These are phyloP conservation scores for Phytophthora megakarya DNA, from an alignment of 352 stramenopile genomes.

Conservation along the genomic window DNA sequence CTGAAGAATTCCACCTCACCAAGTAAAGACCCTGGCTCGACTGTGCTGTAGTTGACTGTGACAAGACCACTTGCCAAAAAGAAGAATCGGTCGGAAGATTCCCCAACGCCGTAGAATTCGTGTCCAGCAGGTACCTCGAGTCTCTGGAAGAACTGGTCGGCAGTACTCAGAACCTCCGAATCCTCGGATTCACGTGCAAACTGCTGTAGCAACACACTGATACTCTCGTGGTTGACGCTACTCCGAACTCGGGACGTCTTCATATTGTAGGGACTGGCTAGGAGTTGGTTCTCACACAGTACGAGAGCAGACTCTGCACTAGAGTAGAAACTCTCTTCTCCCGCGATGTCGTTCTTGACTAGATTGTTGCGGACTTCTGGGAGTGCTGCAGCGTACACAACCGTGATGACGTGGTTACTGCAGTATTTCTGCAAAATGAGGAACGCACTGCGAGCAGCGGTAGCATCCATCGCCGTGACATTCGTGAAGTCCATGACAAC, in stretches of 20 bases:
- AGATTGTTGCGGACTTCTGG: constrained; percentile 60
- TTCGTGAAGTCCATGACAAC: constrained; percentile 87
- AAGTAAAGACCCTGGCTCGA: constrained; percentile 61
- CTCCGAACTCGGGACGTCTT: not conserved
- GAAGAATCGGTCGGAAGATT: constrained; percentile 58
- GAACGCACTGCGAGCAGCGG: constrained; percentile 72
- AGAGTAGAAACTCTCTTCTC: constrained; percentile 50
- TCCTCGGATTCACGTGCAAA: constrained; percentile 70
- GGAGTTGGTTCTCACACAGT: constrained; percentile 66
- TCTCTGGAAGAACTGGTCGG: constrained; percentile 59
- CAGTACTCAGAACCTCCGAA: not conserved
- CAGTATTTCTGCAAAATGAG: constrained; percentile 84
- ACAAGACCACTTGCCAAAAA: constrained; percentile 66
- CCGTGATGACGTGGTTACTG: constrained; percentile 58
- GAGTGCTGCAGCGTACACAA: constrained; percentile 67
- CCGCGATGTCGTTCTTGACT: constrained; percentile 64
- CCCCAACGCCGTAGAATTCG: constrained; percentile 62
- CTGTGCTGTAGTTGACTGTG: constrained; percentile 44
- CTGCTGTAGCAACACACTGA: constrained; percentile 54
- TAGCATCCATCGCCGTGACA: constrained; percentile 86
- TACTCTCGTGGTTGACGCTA: constrained; percentile 33
- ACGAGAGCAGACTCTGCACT: constrained; percentile 71
- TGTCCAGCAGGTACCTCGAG: constrained; percentile 47
- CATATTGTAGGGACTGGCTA: constrained; percentile 13
- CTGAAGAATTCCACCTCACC: constrained; percentile 83